These are phyloP conservation scores for Leccinum barrowsii DNA, from an alignment of 768 basidiomycete genomes.

Conservation along the genomic window DNA sequence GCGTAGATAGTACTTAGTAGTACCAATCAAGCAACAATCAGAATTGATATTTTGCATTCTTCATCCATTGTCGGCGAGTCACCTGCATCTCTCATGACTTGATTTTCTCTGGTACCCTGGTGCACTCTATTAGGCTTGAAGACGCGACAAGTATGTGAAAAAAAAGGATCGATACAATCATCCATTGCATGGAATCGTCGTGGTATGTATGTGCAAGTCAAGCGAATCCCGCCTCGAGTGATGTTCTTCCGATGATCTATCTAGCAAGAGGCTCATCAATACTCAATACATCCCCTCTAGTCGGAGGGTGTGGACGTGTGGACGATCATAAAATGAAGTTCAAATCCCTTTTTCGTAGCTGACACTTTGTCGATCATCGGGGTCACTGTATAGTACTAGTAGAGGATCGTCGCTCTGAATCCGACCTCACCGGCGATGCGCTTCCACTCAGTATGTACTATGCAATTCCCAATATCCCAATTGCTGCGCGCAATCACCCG, in stretches of 20 bases:
- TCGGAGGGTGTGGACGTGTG: background rate
- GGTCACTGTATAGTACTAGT: background rate
- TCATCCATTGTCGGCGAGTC: background rate
- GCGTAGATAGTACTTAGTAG: background rate
- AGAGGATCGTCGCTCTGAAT: background rate
- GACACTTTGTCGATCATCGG: background rate
- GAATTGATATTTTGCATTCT: background rate
- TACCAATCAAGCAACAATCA: background rate
- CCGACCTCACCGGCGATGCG: background rate
- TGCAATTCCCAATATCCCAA: background rate
- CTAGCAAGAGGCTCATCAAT: background rate
- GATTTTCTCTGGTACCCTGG: background rate
- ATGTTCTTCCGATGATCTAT: too few species aligned
- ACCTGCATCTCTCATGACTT: background rate
- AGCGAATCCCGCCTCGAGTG: too few species aligned
- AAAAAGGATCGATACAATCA: too few species aligned
- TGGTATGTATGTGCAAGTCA: background rate
- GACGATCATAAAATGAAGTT: background rate
- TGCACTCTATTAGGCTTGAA: background rate
- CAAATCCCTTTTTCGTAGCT: background rate
- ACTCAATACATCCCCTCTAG: background rate
- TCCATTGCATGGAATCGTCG: background rate
- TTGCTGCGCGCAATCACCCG: background rate
- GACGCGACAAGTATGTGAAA: background rate
- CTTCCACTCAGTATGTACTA: background rate